Conservation (phyloP, 2,329 filamentous ascomycete species). For the Calonectria hawksworthii region DNA sequence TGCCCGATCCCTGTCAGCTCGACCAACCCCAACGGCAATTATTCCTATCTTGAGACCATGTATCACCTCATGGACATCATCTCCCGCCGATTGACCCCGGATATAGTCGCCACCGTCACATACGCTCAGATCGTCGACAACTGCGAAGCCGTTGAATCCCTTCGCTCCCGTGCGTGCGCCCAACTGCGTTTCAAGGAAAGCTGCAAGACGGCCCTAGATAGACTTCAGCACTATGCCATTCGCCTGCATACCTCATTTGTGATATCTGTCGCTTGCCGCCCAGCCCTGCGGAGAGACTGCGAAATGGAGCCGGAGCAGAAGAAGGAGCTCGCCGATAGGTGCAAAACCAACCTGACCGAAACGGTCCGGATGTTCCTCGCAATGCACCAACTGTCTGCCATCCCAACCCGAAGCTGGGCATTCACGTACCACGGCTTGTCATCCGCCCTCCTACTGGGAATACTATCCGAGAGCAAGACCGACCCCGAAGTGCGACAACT, state of each 20-base stretch:
- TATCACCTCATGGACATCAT: conserved; percentile 75
- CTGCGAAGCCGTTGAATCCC: conserved; percentile 67
- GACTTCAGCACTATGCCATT: conserved; percentile 74
- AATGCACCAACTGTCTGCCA: conserved; percentile 77
- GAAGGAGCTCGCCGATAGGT: conserved; percentile 67
- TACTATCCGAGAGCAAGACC: conserved; percentile 73
- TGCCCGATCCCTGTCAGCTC: conserved; percentile 66
- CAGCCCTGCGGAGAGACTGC: conserved; percentile 70
- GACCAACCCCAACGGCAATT: conserved; percentile 60
- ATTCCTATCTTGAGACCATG: conserved; percentile 75
- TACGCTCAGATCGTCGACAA: conserved; percentile 71
- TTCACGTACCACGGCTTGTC: conserved; percentile 78
- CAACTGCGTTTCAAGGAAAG: conserved; percentile 71
- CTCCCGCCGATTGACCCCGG: conserved; percentile 69
- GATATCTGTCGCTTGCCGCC: conserved; percentile 75
- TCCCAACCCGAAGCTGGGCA: conserved; percentile 76
- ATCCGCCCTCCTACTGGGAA: conserved; percentile 74
- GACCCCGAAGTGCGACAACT: conserved; percentile 74
- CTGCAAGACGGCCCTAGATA: conserved; percentile 75
- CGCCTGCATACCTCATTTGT: conserved; percentile 76
- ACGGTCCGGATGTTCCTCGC: conserved; percentile 78
- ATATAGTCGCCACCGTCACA: conserved; percentile 62
- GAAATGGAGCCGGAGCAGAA: conserved; percentile 67
- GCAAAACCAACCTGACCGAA: conserved; percentile 74
- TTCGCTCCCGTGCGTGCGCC: conserved; percentile 62